Evolutionary conservation across 2,329 filamentous ascomycete genomes (phyloP), one percentile per base, ranked within the genome.

Genomic region (Monilinia polystroma): DNA sequence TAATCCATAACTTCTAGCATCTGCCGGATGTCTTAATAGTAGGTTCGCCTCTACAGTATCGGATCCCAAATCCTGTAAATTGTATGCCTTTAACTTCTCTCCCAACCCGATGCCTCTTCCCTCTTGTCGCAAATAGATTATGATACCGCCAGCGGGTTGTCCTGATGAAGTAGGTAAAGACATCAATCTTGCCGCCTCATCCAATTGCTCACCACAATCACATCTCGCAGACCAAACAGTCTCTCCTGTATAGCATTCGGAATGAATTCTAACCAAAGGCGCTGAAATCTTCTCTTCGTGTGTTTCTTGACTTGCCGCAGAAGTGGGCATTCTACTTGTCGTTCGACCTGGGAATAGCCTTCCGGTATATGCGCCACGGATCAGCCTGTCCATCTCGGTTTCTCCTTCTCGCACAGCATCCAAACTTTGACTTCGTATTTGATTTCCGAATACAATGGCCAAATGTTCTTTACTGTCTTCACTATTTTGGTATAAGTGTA

Each of bases 191-290:
- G 94, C 95, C 1, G 95, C 95, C 80, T 99, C 95, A 77, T 99
- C 95, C 2, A 99, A 84, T 78, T 99, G 95, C 80, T 99, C 95
- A 66, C 95, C 95, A 77, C 95, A 99, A 80, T 99, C 95, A 80
- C 95, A 99, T 38, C 95, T 88, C 47, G 95, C 94, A 10, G 93
- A 97, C 95, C 95, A 98, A 0, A 96, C 95, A 0, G 95, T 99
- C 82, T 99, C 95, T 68, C 95, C 95, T 0, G 95, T 99, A 79
- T 99, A 99, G 80, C 95, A 99, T 79, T 99, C 95, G 3, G 92
- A 96, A 78, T 99, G 95, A 76, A 99, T 99, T 67, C 95, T 86
- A 57, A 99, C 94, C 51, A 99, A 82, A 0, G 95, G 92, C 1
- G 70, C 66, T 29, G 71, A 57, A 32, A 67, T 66, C 43, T 68